Base-by-base conservation (phyloP, 2,329 filamentous ascomycete species). In the Aureobasidium sp. region DNA sequence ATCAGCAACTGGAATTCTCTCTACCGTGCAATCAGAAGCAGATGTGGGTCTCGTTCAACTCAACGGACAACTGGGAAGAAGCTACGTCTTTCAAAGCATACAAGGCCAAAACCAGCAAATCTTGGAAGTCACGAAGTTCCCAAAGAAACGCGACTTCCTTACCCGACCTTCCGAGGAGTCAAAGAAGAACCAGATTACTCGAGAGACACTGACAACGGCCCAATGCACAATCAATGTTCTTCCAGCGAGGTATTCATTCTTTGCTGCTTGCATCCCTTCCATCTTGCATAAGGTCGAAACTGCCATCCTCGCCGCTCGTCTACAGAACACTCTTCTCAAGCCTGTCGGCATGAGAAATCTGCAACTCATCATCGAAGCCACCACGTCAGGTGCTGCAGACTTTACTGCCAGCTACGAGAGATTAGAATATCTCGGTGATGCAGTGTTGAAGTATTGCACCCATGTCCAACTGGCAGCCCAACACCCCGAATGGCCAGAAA, bases 371-470 rank as follows among this genome's bases (percentile, higher is more conserved):
- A 71, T 85, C 1, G 85, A 84, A 11, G 91, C 92, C 1, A 86
- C 95, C 54, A 89, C 82, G 56, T 78, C 89, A 0, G 83, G 86
- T 0, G 79, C 78, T 1, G 85, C 89, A 0, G 70, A 73, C 2
- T 84, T 86, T 52, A 71, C 76, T 1, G 80, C 79, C 0, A 82
- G 96, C 66, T 97, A 97, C 70, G 88, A 97, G 68, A 80, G 88
- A 2, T 77, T 96, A 0, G 94, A 97, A 70, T 95, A 95, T 67
- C 76, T 97, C 0, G 94, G 94, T 0, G 93, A 97, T 68, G 85
- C 85, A 0, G 79, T 96, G 1, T 78, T 97, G 40, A 97, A 97
- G 69, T 83, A 87, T 62, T 84, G 83, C 50, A 81, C 88, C 0
- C 84, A 85, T 0, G 71, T 90, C 1, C 86, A 91, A 61, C 78